phyloP scores from a whole-genome alignment of 208 protist species.

The Crithidia sp. region DNA sequence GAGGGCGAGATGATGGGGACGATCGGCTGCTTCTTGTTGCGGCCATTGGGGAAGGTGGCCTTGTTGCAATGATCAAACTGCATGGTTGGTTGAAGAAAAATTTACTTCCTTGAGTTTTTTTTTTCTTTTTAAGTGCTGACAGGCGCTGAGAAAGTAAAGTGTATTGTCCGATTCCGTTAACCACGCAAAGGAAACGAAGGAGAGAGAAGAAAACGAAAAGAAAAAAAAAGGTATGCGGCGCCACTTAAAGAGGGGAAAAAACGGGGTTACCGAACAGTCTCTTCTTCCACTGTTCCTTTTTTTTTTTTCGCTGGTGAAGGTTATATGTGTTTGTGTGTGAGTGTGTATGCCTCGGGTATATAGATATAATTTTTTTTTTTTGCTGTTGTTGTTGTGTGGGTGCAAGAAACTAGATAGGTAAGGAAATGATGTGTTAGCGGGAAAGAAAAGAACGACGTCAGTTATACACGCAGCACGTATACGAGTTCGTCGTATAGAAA shows the following conservation, averaged over 20 bases:
- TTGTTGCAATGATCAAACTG: conserved; percentile 42
- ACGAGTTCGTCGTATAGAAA: no score
- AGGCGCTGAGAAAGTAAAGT: no score
- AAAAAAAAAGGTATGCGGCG: neutral
- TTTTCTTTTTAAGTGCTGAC: neutral
- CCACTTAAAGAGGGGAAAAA: neutral
- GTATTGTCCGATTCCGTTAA: no score
- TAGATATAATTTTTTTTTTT: neutral
- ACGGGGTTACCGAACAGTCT: neutral
- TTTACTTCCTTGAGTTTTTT: no score
- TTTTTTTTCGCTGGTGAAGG: neutral
- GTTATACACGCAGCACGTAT: no score
- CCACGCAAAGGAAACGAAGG: neutral
- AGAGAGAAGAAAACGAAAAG: conserved; percentile 1
- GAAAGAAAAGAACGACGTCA: no score
- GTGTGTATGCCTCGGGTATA: no score
- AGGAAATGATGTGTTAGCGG: neutral
- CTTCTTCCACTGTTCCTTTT: no score
- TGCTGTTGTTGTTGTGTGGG: neutral
- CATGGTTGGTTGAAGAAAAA: no score
- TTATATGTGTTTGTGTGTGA: no score
- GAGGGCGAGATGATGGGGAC: conserved; percentile 88
- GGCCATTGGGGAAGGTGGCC: conserved; percentile 56
- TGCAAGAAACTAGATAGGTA: neutral
- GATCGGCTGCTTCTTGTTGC: conserved; percentile 30